phyloP scores from a whole-genome alignment of 257 asterid genomes.

The Vinca minor region DNA sequence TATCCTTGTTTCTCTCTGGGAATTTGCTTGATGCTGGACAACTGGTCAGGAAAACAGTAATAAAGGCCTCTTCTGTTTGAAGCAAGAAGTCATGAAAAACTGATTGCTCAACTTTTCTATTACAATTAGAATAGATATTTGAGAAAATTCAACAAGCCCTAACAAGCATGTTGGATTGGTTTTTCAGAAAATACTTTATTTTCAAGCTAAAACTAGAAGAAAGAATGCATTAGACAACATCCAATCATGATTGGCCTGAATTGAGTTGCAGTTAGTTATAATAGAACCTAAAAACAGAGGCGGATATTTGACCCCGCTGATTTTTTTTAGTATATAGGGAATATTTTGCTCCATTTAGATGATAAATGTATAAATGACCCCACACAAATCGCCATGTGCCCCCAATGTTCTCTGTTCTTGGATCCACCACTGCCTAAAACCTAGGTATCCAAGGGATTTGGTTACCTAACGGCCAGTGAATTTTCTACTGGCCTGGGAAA shows the following conservation, averaged over 20 bases:
- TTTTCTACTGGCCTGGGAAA: background rate
- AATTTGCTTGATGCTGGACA: background rate
- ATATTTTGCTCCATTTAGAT: no score
- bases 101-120: background rate
- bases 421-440: no score
- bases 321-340: no score
- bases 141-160: background rate
- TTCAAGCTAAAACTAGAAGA: background rate
- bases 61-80: background rate
- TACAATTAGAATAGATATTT: background rate
- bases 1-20: background rate
- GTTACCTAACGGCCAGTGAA: background rate
- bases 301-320: no score
- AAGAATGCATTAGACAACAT: background rate
- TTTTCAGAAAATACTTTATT: background rate
- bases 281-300: no score
- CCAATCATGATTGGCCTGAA: background rate
- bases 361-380: no score
- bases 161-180: background rate
- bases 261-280: background rate
- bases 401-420: no score
- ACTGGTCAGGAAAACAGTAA: background rate
- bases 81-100: background rate
- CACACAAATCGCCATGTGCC: no score
- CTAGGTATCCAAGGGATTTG: background rate